Evolutionary conservation across 225 moss, liverwort and hornwort species (phyloP).

Genomic region (Sphagnum contortum): DNA sequence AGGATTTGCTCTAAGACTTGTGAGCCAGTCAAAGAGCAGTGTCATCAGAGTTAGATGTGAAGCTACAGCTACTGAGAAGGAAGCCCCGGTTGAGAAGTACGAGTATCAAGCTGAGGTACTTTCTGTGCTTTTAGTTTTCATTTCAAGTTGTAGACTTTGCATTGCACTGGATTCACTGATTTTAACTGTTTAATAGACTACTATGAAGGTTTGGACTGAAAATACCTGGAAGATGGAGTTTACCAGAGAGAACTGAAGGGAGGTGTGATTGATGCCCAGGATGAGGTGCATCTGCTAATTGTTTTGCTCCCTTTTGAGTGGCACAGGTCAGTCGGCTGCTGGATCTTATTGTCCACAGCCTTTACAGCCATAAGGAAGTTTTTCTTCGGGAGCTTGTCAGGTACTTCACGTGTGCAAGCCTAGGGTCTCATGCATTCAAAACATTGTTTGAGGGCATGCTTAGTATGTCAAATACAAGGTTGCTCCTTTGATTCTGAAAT

Average conservation of each 20-base stretch:
- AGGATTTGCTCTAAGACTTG: slow-evolving; percentile 21
- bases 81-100: slow-evolving; percentile 40
- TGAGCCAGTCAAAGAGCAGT: slow-evolving; percentile 12
- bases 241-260: too few relatives aligned
- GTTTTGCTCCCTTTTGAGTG: too few relatives aligned
- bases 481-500: too few relatives aligned
- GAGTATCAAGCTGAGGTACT: slow-evolving; percentile 67
- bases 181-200: neutral
- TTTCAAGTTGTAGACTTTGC: neutral
- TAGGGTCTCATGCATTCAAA: neutral
- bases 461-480: too few relatives aligned
- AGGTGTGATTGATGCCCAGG: too few relatives aligned
- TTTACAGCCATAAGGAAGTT: slow-evolving; percentile 95
- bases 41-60: slow-evolving; percentile 23
- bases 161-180: too few relatives aligned
- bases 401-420: slow-evolving; percentile 11
- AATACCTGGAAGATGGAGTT: neutral
- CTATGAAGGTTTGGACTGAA: neutral
- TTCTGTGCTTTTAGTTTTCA: neutral
- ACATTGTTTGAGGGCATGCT: neutral
- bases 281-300: too few relatives aligned
- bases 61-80: slow-evolving; percentile 20
- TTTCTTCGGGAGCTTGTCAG: slow-evolving; percentile 89
- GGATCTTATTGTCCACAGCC: slow-evolving; percentile 94
- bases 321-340: slow-evolving; percentile 80